These are phyloP conservation scores for Torulaspora maleeae DNA, from an alignment of 805 yeast species.

Conservation along the genomic window DNA sequence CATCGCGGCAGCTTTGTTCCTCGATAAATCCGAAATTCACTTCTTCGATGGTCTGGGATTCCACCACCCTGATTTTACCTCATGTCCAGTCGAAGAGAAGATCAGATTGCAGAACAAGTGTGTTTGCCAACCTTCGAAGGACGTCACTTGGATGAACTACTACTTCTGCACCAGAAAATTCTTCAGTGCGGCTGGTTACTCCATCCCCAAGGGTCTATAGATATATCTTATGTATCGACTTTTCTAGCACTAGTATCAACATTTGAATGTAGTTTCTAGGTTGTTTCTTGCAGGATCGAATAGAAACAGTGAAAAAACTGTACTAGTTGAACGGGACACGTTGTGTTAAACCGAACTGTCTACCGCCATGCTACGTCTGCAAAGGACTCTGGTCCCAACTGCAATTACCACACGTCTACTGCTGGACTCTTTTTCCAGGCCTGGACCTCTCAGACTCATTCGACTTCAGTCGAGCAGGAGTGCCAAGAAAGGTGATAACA, in stretches of 20 bases:
- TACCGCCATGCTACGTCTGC: not conserved
- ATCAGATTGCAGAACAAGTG: slow-evolving; percentile 59
- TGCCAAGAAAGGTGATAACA: slow-evolving; percentile 4
- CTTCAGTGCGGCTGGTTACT: slow-evolving; percentile 37
- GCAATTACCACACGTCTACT: not conserved
- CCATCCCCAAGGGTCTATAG: slow-evolving; percentile 19
- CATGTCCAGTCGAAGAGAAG: slow-evolving; percentile 54
- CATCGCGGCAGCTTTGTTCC: slow-evolving; percentile 60
- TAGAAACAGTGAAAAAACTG: too few relatives aligned
- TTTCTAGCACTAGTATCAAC: not conserved
- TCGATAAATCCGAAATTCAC: slow-evolving; percentile 54
- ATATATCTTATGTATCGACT: not conserved
- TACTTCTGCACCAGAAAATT: slow-evolving; percentile 64
- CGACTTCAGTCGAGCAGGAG: slow-evolving; percentile 1
- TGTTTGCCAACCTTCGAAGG: slow-evolving; percentile 51
- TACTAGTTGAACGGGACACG: not conserved
- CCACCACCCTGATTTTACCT: slow-evolving; percentile 60
- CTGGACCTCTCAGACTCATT: not conserved
- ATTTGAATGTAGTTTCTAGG: not conserved
- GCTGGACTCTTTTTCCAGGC: not conserved
- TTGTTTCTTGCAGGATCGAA: not conserved
- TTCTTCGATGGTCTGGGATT: slow-evolving; percentile 75
- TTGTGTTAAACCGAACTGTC: not conserved
- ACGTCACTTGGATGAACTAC: slow-evolving; percentile 66
- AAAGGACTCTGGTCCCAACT: not conserved